Evolutionary conservation across 2,329 filamentous ascomycete species (phyloP).

Genomic region (Amauroascus niger): DNA sequence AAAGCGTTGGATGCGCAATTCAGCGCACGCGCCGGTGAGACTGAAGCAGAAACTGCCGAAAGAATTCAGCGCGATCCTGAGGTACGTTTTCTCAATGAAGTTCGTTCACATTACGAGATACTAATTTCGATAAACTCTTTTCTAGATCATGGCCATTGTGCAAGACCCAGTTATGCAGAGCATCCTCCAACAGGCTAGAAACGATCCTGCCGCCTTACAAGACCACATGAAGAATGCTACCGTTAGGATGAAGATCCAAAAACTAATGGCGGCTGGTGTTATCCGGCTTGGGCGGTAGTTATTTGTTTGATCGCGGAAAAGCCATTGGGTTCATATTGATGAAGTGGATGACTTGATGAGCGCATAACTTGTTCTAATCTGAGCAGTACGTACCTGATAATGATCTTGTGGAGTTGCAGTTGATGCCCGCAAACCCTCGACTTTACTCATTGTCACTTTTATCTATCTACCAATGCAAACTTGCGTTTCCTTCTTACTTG

Average conservation of each 20-base stretch:
- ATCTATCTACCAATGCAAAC: background rate
- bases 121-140: background rate
- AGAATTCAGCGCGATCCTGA: constrained; percentile 84
- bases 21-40: constrained; percentile 81
- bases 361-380: background rate
- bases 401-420: background rate
- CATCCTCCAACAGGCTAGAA: constrained; percentile 92
- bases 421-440: background rate
- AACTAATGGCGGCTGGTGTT: constrained; percentile 84
- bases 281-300: constrained; percentile 62
- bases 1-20: constrained; percentile 90
- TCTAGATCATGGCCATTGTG: constrained; percentile 72
- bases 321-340: background rate
- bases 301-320: background rate
- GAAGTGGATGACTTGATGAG: constrained; percentile 3
- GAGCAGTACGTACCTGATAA: background rate
- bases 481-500: background rate
- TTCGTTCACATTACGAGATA: constrained; percentile 21
- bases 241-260: constrained; percentile 83
- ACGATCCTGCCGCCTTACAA: constrained; percentile 79
- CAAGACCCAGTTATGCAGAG: constrained; percentile 96
- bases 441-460: background rate
- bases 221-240: constrained; percentile 94
- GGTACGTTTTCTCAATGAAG: constrained; percentile 43
- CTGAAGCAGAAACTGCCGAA: constrained; percentile 89